A percentile compares a stretch with the other conserved stretches of the same genome.
Evolutionary conservation across 345 rosid genomes (phyloP).

Genomic region (Hevea brasiliensis): DNA sequence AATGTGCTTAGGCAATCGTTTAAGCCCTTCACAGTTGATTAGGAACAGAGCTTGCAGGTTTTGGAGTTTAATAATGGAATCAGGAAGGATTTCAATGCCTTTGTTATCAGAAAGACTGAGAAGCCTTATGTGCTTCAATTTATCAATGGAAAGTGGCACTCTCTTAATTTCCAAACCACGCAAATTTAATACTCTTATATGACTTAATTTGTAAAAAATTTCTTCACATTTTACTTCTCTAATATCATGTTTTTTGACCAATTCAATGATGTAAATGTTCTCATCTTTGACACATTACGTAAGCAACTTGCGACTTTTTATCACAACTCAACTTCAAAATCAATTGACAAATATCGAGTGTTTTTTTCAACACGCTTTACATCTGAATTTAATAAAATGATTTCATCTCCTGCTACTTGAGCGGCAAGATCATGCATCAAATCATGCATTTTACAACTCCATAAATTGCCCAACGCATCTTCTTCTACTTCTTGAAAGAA

Average conservation of each 20-base stretch:
- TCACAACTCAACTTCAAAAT: background rate
- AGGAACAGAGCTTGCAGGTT: no score
- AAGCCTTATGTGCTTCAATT: no score
- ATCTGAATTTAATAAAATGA: no score
- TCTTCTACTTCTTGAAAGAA: slow-evolving; percentile 1
- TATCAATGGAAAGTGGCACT: slow-evolving; percentile 10
- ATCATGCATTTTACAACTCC: slow-evolving; percentile 21
- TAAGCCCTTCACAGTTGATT: no score
- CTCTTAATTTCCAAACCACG: background rate
- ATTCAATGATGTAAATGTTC: background rate
- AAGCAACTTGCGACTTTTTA: background rate
- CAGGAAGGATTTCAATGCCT: no score
- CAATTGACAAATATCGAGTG: slow-evolving; percentile 15
- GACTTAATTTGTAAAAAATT: background rate
- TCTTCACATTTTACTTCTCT: no score
- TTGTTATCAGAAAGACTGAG: no score
- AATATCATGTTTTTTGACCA: no score
- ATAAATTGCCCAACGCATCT: background rate
- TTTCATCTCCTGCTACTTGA: background rate
- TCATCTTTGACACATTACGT: background rate
- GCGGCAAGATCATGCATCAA: slow-evolving; percentile 24
- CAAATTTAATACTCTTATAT: background rate
- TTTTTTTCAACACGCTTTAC: background rate
- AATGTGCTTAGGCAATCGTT: no score
- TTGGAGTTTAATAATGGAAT: no score